Base-by-base conservation (phyloP, 352 stramenopile species). In the Phytophthora tubulina region DNA sequence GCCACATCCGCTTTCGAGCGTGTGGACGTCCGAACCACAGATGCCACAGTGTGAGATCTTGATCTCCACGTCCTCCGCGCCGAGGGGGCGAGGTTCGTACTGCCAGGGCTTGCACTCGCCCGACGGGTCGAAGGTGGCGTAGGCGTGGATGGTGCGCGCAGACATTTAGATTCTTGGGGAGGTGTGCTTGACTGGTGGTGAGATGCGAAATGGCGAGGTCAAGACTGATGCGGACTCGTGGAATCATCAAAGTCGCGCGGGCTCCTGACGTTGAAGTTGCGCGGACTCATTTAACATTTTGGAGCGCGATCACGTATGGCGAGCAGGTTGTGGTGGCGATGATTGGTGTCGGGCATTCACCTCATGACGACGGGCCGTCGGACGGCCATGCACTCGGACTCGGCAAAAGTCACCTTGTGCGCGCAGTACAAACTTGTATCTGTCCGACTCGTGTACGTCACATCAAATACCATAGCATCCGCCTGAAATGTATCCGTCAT, bases 271-370 rank as follows among this genome's bases (percentile, higher is more conserved):
- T 46, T 46, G 39, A 46, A 46, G 13, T 46, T 15, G 39, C 13
- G 39, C 13, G 39, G 39, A 21, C 39, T 46, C 39, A 45, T 17
- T 45, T 46, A 17, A 17, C 39, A 46, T 46, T 46, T 46, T 13
- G 13, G 7, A 13, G 13, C 13, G 39, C 39, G 13, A 46, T 46
- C 39, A 46, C 39, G 39, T 46, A 46, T 46, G 39, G 13, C 13
- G 39, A 46, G 39, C 39, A 46, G 39, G 7, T 44, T 44, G 21
- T 27, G 21, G 21, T 44, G 9, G 4, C 38, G 4, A 14, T 98
- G 55, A 27, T 27, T 27, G 21, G 21, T 27, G 21, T 27, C 21
- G 0, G 21, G 21, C 21, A 27, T 27, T 27, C 21, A 27, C 21
- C 21, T 27, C 21, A 27, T 27, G 21, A 27, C 21, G 21, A 27